Percentiles rank a stretch among this genome's conserved stretches.
Conservation (phyloP, 805 yeast species). For the Wickerhamomyces queroliae region DNA sequence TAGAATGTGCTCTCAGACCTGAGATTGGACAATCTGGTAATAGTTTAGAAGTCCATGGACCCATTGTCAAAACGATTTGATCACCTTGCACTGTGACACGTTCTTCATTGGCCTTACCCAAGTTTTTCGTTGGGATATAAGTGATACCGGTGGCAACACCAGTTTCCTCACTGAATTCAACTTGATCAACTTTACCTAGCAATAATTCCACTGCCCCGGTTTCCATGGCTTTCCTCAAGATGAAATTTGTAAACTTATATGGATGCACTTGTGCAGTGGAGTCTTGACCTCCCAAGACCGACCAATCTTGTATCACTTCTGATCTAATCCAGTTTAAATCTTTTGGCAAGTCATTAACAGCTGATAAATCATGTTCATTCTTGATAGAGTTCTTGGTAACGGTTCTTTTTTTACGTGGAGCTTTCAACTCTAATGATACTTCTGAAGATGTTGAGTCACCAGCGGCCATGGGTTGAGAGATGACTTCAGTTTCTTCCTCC, state of each 20-base stretch:
- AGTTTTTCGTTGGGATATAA: slow-evolving; percentile 38
- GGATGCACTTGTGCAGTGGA: slow-evolving; percentile 98
- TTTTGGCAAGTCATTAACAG: slow-evolving; percentile 38
- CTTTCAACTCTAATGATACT: slow-evolving; percentile 5
- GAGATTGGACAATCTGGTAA: slow-evolving; percentile 92
- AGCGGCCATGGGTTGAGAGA: too few species aligned
- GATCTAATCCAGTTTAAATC: slow-evolving; percentile 75
- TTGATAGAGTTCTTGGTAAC: slow-evolving; percentile 28
- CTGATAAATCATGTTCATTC: slow-evolving; percentile 14
- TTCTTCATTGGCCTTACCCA: slow-evolving; percentile 20
- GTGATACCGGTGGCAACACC: slow-evolving; percentile 69
- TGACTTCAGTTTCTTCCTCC: slow-evolving; percentile 6
- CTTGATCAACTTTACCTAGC: slow-evolving; percentile 75
- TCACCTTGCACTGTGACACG: slow-evolving; percentile 54
- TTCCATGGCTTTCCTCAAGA: slow-evolving; percentile 74
- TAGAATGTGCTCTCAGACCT: slow-evolving; percentile 92
- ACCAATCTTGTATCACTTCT: slow-evolving; percentile 63
- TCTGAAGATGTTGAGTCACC: not conserved
- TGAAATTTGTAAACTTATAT: slow-evolving; percentile 81
- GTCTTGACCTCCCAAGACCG: slow-evolving; percentile 74
- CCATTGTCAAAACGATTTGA: slow-evolving; percentile 79
- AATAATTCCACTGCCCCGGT: slow-evolving; percentile 79
- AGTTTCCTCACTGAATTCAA: slow-evolving; percentile 52
- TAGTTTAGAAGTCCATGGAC: slow-evolving; percentile 95
- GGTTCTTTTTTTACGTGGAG: slow-evolving; percentile 28